Percentiles rank a stretch among this genome's conserved stretches.
Conservation (phyloP, 1,284 basidiomycete species). For the Heterobasidion annosum region DNA sequence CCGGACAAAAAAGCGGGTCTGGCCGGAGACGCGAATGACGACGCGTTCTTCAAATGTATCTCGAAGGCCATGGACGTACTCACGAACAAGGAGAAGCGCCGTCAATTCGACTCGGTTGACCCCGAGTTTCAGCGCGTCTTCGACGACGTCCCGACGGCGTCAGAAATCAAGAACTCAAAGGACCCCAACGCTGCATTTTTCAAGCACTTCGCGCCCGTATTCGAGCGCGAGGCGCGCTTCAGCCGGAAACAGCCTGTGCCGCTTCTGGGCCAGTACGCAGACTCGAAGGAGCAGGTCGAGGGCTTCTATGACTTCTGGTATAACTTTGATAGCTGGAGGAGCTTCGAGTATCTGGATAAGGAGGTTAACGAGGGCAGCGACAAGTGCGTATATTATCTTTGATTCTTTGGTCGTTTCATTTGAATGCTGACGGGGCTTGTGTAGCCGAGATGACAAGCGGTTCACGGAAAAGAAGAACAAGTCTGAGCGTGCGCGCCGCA, state of each 20-base stretch:
- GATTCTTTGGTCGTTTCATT: not conserved
- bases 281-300: constrained; percentile 80
- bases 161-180: constrained; percentile 50
- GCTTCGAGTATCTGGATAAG: constrained; percentile 98
- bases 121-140: constrained; percentile 68
- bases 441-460: constrained; percentile 94
- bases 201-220: constrained; percentile 65
- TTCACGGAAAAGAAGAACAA: constrained; percentile 99
- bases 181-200: constrained; percentile 59
- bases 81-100: constrained; percentile 78
- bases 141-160: constrained; percentile 66
- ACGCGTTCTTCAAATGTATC: constrained; percentile 99
- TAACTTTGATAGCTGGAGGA: constrained; percentile 98
- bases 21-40: constrained; percentile 79
- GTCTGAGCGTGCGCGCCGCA: constrained; percentile 88
- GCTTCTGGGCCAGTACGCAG: constrained; percentile 63
- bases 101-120: constrained; percentile 97
- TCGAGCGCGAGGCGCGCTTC: constrained; percentile 89
- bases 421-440: constrained; percentile 4
- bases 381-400: constrained; percentile 43
- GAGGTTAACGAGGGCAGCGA: constrained; percentile 98
- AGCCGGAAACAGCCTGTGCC: constrained; percentile 87
- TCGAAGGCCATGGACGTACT: constrained; percentile 95
- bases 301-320: constrained; percentile 99
- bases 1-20: constrained; percentile 94